Conservation (phyloP, 768 basidiomycete species). For the Pleurotus salmoneostramineus region DNA sequence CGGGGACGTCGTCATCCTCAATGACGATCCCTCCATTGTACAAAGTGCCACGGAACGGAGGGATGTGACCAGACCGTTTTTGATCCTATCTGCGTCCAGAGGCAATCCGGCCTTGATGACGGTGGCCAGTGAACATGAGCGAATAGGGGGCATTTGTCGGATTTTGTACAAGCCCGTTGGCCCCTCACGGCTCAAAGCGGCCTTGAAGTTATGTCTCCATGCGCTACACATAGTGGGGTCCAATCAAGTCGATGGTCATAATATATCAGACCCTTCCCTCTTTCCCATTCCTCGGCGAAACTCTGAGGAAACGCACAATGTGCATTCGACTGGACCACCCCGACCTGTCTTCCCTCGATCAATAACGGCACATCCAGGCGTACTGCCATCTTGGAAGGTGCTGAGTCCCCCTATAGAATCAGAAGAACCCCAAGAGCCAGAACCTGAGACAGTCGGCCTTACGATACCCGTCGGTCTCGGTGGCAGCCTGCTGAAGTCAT, state of each 20-base stretch:
- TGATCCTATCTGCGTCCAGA: slow-evolving; percentile 71
- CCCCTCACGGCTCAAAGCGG: slow-evolving; percentile 65
- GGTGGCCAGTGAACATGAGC: slow-evolving; percentile 68
- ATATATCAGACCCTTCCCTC: background rate
- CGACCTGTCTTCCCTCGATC: slow-evolving; percentile 55
- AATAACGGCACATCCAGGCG: slow-evolving; percentile 39
- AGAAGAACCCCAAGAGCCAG: slow-evolving; percentile 20
- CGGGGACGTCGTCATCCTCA: slow-evolving; percentile 76
- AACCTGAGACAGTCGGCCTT: slow-evolving; percentile 19
- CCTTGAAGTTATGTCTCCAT: slow-evolving; percentile 62
- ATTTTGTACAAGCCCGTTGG: slow-evolving; percentile 88
- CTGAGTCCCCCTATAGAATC: slow-evolving; percentile 30
- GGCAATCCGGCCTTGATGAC: slow-evolving; percentile 61
- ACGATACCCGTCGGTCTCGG: slow-evolving; percentile 54
- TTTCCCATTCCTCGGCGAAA: slow-evolving; percentile 32
- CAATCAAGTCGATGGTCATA: slow-evolving; percentile 16
- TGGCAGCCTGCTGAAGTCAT: slow-evolving; percentile 68
- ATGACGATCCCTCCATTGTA: slow-evolving; percentile 69
- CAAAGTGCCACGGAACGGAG: slow-evolving; percentile 51
- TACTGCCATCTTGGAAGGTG: slow-evolving; percentile 25
- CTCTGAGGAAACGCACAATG: slow-evolving; percentile 40
- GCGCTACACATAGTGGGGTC: slow-evolving; percentile 44
- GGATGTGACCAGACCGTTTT: slow-evolving; percentile 61
- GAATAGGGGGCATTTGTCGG: slow-evolving; percentile 84
- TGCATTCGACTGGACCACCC: slow-evolving; percentile 9